Base-by-base conservation (phyloP, 2,329 filamentous ascomycete species). In the Trichoderma afroharzianum region DNA sequence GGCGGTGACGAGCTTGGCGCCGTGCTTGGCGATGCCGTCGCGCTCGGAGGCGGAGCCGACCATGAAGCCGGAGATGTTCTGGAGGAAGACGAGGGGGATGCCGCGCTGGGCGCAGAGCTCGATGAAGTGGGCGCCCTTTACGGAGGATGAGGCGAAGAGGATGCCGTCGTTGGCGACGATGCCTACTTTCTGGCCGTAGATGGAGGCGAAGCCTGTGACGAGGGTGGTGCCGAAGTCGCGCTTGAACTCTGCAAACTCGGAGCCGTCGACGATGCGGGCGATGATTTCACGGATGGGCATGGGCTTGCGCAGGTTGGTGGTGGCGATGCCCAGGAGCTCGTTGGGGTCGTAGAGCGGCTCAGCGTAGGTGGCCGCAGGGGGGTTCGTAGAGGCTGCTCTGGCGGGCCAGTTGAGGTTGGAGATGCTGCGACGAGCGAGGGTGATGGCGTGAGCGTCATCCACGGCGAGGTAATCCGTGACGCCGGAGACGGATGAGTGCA, bases 41-140 rank as follows among this genome's bases (percentile, higher is more conserved):
- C 92, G 92, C 83, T 99, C 96, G 0, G 95, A 94, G 77, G 96
- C 93, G 21, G 90, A 88, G 57, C 96, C 96, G 36, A 99, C 96
- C 96, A 99, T 99, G 88, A 99, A 99, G 57, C 96, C 96, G 6
- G 91, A 92, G 79, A 99, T 98, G 81, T 99, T 98, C 81, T 99
- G 96, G 24, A 99, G 85, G 83, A 98, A 98, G 64, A 98, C 87
- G 11, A 98, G 86, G 1, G 96, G 95, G 71, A 98, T 93, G 68
- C 93, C 90, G 71, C 96, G 92, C 82, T 98, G 94, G 33, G 92
- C 88, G 84, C 95, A 98, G 5, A 99, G 89, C 82, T 99, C 93
- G 77, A 98, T 94, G 81, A 99, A 99, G 83, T 99, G 96, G 0
- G 96, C 94, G 43, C 95, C 96, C 83, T 99, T 99, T 73, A 97